These are phyloP conservation scores for Globisporangium cederbergense DNA, from an alignment of 352 stramenopile species.

Conservation along the genomic window DNA sequence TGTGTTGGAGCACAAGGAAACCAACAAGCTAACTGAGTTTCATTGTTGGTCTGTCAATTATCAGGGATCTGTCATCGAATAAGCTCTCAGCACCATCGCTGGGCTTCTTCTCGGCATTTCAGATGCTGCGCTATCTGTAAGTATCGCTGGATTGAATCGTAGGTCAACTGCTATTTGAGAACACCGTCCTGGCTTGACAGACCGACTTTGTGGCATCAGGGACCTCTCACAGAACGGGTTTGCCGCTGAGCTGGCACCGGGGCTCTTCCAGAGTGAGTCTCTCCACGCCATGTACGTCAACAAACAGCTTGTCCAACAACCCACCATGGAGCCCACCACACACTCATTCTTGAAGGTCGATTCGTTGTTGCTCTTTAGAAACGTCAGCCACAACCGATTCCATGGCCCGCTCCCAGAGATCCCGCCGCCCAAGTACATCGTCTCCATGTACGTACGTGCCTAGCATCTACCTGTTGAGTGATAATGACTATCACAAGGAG, in stretches of 20 bases:
- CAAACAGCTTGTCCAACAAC: background rate
- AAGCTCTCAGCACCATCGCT: constrained; percentile 26
- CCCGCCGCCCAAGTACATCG: constrained; percentile 31
- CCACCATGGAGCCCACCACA: background rate
- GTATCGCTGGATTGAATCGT: background rate
- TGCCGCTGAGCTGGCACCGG: constrained; percentile 25
- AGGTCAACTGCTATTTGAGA: background rate
- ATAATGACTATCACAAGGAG: background rate
- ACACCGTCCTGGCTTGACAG: background rate
- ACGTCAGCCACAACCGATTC: constrained; percentile 51
- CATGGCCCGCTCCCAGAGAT: constrained; percentile 31
- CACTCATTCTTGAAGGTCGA: background rate
- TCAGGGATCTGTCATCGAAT: constrained; percentile 41
- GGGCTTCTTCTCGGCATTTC: constrained; percentile 34
- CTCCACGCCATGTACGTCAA: constrained; percentile 47
- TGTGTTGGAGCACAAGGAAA: too few relatives aligned
- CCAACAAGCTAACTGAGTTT: background rate
- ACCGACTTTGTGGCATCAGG: background rate
- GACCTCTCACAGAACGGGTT: constrained; percentile 52
- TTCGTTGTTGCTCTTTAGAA: constrained; percentile 21
- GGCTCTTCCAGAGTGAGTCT: constrained; percentile 41
- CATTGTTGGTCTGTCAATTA: background rate
- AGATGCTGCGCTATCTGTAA: constrained; percentile 36
- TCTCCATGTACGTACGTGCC: constrained; percentile 41
- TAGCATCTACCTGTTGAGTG: background rate